A percentile compares a stretch with the other conserved stretches of the same genome.
Evolutionary conservation across 495 filamentous ascomycete genomes (phyloP).

Genomic region (Patellaria atrata): DNA sequence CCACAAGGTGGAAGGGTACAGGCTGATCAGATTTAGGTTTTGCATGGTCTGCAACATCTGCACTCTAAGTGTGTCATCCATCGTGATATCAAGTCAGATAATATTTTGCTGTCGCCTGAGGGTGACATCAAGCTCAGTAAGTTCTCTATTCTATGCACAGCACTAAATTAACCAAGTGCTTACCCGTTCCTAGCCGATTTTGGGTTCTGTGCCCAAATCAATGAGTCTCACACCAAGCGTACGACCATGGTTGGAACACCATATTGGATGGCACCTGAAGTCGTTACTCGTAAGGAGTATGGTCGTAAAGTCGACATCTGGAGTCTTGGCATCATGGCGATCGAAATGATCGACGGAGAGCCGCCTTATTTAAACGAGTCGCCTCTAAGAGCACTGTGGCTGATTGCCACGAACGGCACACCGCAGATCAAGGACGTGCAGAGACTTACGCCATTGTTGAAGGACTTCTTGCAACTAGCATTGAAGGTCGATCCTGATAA

Average conservation of each 20-base stretch:
- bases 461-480: slow-evolving; percentile 78
- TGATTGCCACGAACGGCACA: slow-evolving; percentile 96
- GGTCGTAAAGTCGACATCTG: slow-evolving; percentile 98
- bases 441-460: slow-evolving; percentile 62
- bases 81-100: slow-evolving; percentile 97
- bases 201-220: slow-evolving; percentile 97
- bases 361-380: slow-evolving; percentile 94
- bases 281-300: slow-evolving; percentile 94
- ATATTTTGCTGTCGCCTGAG: slow-evolving; percentile 86
- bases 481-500: slow-evolving; percentile 95
- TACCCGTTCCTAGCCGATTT: slow-evolving; percentile 65
- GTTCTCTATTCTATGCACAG: slow-evolving; percentile 25
- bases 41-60: slow-evolving; percentile 83
- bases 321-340: slow-evolving; percentile 99
- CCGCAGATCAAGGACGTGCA: slow-evolving; percentile 90
- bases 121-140: slow-evolving; percentile 95
- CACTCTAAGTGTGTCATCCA: slow-evolving; percentile 98
- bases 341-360: slow-evolving; percentile 99
- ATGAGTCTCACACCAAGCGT: slow-evolving; percentile 89
- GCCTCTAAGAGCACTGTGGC: slow-evolving; percentile 79
- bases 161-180: background rate
- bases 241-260: slow-evolving; percentile 99
- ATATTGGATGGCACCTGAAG: slow-evolving; percentile 99
- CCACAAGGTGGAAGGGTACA: background rate
- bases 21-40: slow-evolving; percentile 38